Conservation (phyloP, 805 yeast genomes). For the Teunomyces barrocoloradensis region DNA sequence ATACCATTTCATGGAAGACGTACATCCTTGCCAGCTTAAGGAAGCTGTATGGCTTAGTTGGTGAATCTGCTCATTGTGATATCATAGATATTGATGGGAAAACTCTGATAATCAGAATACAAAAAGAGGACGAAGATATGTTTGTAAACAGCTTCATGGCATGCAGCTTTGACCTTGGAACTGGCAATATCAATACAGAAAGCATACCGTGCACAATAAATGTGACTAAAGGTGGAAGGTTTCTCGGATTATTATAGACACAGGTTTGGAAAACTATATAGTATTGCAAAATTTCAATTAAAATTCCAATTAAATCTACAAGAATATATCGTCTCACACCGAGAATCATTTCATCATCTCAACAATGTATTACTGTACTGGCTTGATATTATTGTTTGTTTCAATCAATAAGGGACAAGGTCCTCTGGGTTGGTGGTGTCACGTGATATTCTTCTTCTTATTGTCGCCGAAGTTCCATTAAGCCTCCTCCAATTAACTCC, state of each 20-base stretch:
- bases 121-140: conserved; percentile 25
- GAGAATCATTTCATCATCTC: too few species aligned
- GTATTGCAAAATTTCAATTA: too few species aligned
- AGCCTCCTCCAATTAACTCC: not conserved
- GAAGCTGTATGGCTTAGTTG: conserved; percentile 17
- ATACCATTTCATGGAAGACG: conserved; percentile 18
- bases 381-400: too few species aligned
- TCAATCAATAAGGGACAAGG: not conserved
- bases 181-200: not conserved
- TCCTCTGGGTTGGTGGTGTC: not conserved
- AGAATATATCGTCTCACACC: too few species aligned
- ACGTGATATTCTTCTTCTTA: not conserved
- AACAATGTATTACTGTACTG: too few species aligned
- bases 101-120: conserved; percentile 23
- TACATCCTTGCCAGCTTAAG: conserved; percentile 11
- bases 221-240: conserved; percentile 16
- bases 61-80: conserved; percentile 17
- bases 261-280: too few species aligned
- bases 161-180: conserved; percentile 28
- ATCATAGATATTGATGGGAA: conserved; percentile 10
- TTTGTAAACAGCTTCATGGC: conserved; percentile 31
- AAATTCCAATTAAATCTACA: too few species aligned
- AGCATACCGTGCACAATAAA: conserved; percentile 3
- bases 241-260: conserved; percentile 15
- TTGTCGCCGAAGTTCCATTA: not conserved